These are phyloP conservation scores for Mycena indigotica DNA, from an alignment of 768 basidiomycete species.

Conservation along the genomic window DNA sequence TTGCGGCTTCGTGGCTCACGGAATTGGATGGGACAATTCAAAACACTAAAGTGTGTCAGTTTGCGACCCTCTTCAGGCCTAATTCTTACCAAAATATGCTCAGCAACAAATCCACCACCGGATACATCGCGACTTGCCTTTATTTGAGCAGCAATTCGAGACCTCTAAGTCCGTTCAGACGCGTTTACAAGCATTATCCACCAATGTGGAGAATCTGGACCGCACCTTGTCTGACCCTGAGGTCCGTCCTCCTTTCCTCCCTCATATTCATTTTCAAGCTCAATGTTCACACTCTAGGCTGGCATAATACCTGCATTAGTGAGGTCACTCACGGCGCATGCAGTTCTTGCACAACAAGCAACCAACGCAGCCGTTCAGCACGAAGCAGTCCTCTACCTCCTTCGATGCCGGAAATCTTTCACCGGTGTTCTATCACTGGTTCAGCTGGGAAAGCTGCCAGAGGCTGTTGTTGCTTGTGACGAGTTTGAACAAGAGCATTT, in stretches of 20 bases:
- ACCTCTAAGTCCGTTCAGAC: conserved; percentile 67
- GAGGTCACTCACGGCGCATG: conserved; percentile 58
- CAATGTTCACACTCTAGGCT: conserved; percentile 45
- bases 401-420: conserved; percentile 52
- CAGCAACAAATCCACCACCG: conserved; percentile 74
- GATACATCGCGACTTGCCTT: conserved; percentile 62
- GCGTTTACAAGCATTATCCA: conserved; percentile 52
- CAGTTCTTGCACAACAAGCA: conserved; percentile 62
- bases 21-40: conserved; percentile 75
- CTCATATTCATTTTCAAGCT: conserved; percentile 6
- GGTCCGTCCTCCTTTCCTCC: conserved; percentile 43
- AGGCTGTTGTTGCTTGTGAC: conserved; percentile 53
- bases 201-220: conserved; percentile 55
- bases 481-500: conserved; percentile 46
- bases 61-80: conserved; percentile 5
- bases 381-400: conserved; percentile 57
- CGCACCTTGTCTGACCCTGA: conserved; percentile 57
- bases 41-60: conserved; percentile 62
- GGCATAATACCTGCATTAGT: conserved; percentile 68
- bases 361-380: conserved; percentile 54
- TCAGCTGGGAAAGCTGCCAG: conserved; percentile 61
- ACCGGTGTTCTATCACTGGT: conserved; percentile 47
- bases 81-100: conserved; percentile 9
- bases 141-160: conserved; percentile 64
- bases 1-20: conserved; percentile 69